phyloP scores from a whole-genome alignment of 768 basidiomycete genomes.

The Tremella fuciformis region DNA sequence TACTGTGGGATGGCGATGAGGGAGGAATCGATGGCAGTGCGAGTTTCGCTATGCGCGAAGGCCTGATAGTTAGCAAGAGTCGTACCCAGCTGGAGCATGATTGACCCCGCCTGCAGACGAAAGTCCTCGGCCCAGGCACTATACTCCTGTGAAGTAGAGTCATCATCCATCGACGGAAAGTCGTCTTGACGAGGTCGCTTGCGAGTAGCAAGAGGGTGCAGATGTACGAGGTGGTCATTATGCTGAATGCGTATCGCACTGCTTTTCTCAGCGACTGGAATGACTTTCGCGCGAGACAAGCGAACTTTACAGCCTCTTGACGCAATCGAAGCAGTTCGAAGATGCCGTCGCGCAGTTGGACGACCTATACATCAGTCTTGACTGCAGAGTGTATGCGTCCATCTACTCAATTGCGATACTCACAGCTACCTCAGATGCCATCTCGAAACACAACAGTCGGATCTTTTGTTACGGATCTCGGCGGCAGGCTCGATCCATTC shows the following conservation, averaged over 20 bases:
- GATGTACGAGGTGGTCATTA: constrained; percentile 21
- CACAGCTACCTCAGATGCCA: too few relatives aligned
- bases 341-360: constrained; percentile 26
- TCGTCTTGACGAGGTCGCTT: constrained; percentile 1
- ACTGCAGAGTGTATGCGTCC: too few relatives aligned
- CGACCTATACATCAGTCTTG: constrained; percentile 9
- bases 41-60: constrained; percentile 21
- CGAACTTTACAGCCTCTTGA: constrained; percentile 27
- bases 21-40: constrained; percentile 32
- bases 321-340: constrained; percentile 20
- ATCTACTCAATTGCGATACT: too few relatives aligned
- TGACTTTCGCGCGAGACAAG: background rate
- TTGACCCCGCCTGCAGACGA: constrained; percentile 41
- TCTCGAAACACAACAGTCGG: too few relatives aligned
- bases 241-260: constrained; percentile 16
- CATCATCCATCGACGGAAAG: constrained; percentile 35
- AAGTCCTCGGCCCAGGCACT: constrained; percentile 28
- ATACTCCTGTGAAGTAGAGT: constrained; percentile 20
- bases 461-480: too few relatives aligned
- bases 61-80: constrained; percentile 11
- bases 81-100: background rate
- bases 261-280: background rate
- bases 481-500: too few relatives aligned
- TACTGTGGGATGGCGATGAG: constrained; percentile 26
- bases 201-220: constrained; percentile 27